Evolutionary conservation across 306 rosid species (phyloP), one percentile per base, ranked within the genome.

Genomic region (Trifolium pratense): DNA sequence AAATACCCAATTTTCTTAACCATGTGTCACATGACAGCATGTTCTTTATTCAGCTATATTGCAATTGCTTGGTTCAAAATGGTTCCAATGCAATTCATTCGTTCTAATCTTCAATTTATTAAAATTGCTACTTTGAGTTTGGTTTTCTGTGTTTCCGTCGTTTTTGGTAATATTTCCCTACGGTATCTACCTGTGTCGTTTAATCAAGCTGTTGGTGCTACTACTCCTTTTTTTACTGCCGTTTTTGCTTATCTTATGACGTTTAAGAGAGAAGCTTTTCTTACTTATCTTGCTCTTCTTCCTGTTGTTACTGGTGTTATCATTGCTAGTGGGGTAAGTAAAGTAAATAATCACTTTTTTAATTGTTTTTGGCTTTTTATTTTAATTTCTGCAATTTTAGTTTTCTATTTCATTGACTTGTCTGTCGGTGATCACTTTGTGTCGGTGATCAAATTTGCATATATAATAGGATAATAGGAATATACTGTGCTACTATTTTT

Each of bases 1-100:
- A 95, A 90, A 87, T 95, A 95, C 84, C 99, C 99, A 65, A 95
- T 95, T 70, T 95, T 95, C 84, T 87, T 95, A 59, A 95, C 99
- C 87, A 95, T 95, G 99, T 95, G 99, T 66, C 99, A 95, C 74
- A 95, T 95, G 99, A 95, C 97, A 0, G 99, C 99, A 2, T 95
- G 99, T 39, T 95, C 99, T 1, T 21, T 95, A 42, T 82, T 95
- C 79, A 95, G 99, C 81, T 95, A 95, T 74, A 64, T 95, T 5
- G 99, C 99, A 4, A 95, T 95, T 61, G 99, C 99, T 6, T 95
- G 97, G 97, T 46, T 95, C 82, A 91, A 91, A 89, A 42, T 92
- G 84, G 99, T 95, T 8, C 99, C 99, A 3, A 87, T 95, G 91
- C 99, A 95, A 78, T 89, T 93, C 3, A 79, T 95, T 43, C 92